Conservation (phyloP, 352 stramenopile genomes). For the Pythium brachiatum region DNA sequence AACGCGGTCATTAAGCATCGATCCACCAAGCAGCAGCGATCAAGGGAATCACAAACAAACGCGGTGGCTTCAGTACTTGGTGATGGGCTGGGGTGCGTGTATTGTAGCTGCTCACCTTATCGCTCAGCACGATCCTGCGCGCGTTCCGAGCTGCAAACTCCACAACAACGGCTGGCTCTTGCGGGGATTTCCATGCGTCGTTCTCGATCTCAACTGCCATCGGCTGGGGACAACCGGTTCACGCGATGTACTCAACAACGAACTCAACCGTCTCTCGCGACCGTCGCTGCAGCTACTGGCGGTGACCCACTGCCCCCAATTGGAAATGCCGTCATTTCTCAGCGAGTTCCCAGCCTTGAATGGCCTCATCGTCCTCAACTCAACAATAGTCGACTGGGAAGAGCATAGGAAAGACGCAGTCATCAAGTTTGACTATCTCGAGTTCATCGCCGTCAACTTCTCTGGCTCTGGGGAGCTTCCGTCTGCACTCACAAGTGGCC, state of each 20-base stretch:
- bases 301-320: slow-evolving; percentile 1
- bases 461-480: slow-evolving; percentile 1
- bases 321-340: slow-evolving; percentile 5
- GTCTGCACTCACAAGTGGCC: neutral
- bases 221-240: neutral
- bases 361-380: slow-evolving; percentile 24
- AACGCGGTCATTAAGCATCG: neutral
- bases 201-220: slow-evolving; percentile 11
- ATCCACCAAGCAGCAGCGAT: neutral
- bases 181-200: slow-evolving; percentile 1
- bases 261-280: neutral
- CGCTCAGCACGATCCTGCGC: neutral
- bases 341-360: slow-evolving; percentile 12
- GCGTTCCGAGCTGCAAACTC: slow-evolving; percentile 3
- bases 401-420: neutral
- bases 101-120: slow-evolving; percentile 1
- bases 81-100: neutral
- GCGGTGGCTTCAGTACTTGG: neutral
- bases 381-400: slow-evolving; percentile 16
- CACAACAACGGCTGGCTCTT: slow-evolving; percentile 11
- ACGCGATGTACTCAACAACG: neutral
- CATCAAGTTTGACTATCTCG: slow-evolving; percentile 1
- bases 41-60: neutral
- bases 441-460: slow-evolving; percentile 10
- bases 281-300: neutral